phyloP scores from a whole-genome alignment of 2,329 filamentous ascomycete species.

The Stagonosporopsis chrysanthemi region DNA sequence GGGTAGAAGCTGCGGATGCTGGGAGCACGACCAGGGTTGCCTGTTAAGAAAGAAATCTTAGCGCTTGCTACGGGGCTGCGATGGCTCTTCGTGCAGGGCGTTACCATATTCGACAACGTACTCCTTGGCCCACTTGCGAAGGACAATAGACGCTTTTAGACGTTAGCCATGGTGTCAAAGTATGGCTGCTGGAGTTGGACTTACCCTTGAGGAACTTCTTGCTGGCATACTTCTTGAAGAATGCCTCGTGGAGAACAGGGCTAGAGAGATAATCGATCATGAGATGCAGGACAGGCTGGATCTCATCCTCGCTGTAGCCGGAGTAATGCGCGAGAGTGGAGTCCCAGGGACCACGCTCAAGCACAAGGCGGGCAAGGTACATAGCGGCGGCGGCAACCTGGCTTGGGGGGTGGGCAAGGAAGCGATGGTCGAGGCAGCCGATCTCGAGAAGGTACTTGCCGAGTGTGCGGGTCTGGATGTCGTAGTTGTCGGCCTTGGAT shows the following conservation, averaged over 20 bases:
- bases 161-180: slow-evolving; percentile 19
- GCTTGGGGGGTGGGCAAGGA: slow-evolving; percentile 88
- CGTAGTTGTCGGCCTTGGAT: slow-evolving; percentile 99
- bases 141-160: slow-evolving; percentile 80
- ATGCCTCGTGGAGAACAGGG: slow-evolving; percentile 91
- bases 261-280: slow-evolving; percentile 97
- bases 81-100: slow-evolving; percentile 35
- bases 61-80: slow-evolving; percentile 34
- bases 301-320: slow-evolving; percentile 91
- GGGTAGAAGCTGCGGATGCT: slow-evolving; percentile 20
- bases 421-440: slow-evolving; percentile 90
- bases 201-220: slow-evolving; percentile 99
- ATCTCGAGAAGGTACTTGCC: slow-evolving; percentile 99
- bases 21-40: slow-evolving; percentile 24
- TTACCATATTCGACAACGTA: slow-evolving; percentile 52
- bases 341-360: slow-evolving; percentile 93
- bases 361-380: slow-evolving; percentile 90
- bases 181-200: slow-evolving; percentile 28
- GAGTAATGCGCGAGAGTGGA: slow-evolving; percentile 87
- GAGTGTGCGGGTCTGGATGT: slow-evolving; percentile 95
- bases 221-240: slow-evolving; percentile 99
- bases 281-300: slow-evolving; percentile 87
- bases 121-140: slow-evolving; percentile 92
- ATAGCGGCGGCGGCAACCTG: slow-evolving; percentile 91
- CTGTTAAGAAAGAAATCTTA: slow-evolving; percentile 32